Conservation (phyloP, 2,329 filamentous ascomycete species). For the Fusarium udum region DNA sequence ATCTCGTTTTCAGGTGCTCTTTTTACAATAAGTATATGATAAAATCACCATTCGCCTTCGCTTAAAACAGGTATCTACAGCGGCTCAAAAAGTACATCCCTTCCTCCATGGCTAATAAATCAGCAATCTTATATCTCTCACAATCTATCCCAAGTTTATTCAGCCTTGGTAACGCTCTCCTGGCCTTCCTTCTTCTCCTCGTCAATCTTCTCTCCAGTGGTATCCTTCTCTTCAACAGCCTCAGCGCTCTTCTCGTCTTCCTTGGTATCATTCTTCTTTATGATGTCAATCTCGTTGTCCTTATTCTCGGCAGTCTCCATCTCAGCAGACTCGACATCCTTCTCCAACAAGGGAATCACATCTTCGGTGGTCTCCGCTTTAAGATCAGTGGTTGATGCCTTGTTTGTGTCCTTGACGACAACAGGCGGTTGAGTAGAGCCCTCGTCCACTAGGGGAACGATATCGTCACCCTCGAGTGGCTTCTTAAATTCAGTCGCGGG, state of each 20-base stretch:
- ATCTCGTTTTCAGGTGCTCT: constrained; percentile 17
- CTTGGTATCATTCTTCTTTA: constrained; percentile 12
- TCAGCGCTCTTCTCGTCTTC: constrained; percentile 1
- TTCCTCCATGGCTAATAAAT: constrained; percentile 33
- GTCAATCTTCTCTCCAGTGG: constrained; percentile 1
- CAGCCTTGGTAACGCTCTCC: constrained; percentile 14
- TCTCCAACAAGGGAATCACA: constrained; percentile 25
- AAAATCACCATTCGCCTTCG: constrained; percentile 47
- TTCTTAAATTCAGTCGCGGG: constrained; percentile 3
- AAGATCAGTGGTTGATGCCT: constrained; percentile 5
- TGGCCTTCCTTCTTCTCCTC: constrained; percentile 23
- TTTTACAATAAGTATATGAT: constrained; percentile 32
- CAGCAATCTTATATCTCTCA: constrained; percentile 27
- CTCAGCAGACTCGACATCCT: constrained; percentile 10
- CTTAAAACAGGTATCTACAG: constrained; percentile 47
- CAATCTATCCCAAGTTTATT: constrained; percentile 29
- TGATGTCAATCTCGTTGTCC: constrained; percentile 1
- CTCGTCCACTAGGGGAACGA: constrained; percentile 25
- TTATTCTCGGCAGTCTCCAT: constrained; percentile 2
- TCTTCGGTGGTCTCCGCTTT: constrained; percentile 1
- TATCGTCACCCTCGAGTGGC: constrained; percentile 1
- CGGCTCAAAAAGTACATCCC: constrained; percentile 35
- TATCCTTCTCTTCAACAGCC: constrained; percentile 24
- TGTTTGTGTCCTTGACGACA: constrained; percentile 15
- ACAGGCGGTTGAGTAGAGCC: constrained; percentile 11